Conservation (phyloP, 2,329 filamentous ascomycete species). For the Didymella pomorum region DNA sequence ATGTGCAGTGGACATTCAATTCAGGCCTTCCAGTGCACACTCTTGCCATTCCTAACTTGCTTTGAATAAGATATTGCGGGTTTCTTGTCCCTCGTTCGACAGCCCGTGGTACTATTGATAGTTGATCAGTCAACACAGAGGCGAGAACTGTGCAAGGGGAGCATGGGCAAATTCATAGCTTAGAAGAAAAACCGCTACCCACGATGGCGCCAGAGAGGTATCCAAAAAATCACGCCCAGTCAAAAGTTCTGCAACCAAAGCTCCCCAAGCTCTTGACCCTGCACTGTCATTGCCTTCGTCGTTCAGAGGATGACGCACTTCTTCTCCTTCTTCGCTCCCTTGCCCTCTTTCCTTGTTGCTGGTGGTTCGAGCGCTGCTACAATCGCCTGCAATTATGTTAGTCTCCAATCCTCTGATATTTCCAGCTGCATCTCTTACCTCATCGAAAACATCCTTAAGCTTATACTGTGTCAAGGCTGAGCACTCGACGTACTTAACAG, state of each 20-base stretch:
- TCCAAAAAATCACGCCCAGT: slow-evolving; percentile 49
- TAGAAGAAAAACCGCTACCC: slow-evolving; percentile 50
- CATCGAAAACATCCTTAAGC: slow-evolving; percentile 98
- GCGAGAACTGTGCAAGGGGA: slow-evolving; percentile 21
- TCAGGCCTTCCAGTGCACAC: neutral
- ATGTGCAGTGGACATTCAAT: neutral
- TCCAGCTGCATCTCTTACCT: slow-evolving; percentile 66
- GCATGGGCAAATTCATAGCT: slow-evolving; percentile 35
- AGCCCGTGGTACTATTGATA: neutral
- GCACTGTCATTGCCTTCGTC: neutral
- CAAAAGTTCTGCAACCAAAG: slow-evolving; percentile 42
- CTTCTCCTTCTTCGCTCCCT: slow-evolving; percentile 46
- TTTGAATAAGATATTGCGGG: neutral
- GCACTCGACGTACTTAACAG: slow-evolving; percentile 99
- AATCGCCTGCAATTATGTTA: slow-evolving; percentile 72
- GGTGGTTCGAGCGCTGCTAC: slow-evolving; percentile 93
- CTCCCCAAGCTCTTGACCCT: slow-evolving; percentile 24
- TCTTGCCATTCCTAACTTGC: neutral
- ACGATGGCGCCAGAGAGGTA: slow-evolving; percentile 52
- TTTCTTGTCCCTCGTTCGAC: neutral
- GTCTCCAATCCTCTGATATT: neutral
- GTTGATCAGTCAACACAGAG: neutral
- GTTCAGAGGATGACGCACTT: slow-evolving; percentile 50
- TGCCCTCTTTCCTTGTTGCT: slow-evolving; percentile 66
- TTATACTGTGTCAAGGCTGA: slow-evolving; percentile 98